A percentile compares a stretch with the other conserved stretches of the same genome.
Conservation (phyloP, 2,329 filamentous ascomycete species). For the Xylaria sp. region DNA sequence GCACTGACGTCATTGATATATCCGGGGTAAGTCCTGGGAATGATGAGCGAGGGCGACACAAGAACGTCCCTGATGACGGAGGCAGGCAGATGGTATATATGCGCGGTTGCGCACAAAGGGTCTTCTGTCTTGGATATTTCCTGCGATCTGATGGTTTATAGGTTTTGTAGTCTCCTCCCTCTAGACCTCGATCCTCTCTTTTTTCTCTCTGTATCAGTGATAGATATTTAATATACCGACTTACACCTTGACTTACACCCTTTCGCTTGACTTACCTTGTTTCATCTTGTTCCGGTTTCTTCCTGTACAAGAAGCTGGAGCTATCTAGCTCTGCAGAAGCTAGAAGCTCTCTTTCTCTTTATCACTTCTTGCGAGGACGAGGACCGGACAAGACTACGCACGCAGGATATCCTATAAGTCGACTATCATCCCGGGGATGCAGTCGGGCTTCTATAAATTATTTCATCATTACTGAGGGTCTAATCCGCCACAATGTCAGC, state of each 20-base stretch:
- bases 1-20: constrained; percentile 14
- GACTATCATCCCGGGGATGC: background rate
- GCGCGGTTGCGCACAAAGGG: background rate
- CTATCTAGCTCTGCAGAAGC: no score
- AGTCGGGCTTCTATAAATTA: background rate
- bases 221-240: no score
- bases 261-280: no score
- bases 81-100: background rate
- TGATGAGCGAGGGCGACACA: background rate
- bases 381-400: background rate
- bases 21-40: background rate
- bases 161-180: no score
- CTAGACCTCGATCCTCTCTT: no score
- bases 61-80: background rate
- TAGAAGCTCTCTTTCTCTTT: background rate
- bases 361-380: background rate
- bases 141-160: no score
- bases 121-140: background rate
- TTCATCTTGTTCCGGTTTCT: no score
- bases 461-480: background rate
- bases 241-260: no score
- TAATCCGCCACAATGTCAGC: constrained; percentile 23
- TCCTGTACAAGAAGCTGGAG: no score
- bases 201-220: no score
- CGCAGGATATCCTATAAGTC: background rate